Conservation (phyloP, 805 yeast species). For the Nakazawaea wyomingensis region DNA sequence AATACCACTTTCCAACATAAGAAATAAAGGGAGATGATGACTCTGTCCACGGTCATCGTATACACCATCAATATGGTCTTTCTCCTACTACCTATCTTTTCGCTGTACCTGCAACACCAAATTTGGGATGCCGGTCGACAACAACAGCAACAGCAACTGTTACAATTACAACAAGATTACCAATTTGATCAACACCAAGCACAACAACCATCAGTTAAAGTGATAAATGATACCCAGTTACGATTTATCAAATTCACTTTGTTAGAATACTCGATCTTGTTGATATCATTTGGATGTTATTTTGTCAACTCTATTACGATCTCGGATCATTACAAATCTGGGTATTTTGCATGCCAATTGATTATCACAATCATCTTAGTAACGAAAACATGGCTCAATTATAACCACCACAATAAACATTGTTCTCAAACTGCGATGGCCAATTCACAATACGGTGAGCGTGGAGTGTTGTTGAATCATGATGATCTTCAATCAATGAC, state of each 20-base stretch:
- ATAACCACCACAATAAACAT: neutral
- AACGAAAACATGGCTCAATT: neutral
- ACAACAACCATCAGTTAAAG: neutral
- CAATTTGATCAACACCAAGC: neutral
- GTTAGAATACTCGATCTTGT: neutral
- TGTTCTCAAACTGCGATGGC: neutral
- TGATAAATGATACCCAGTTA: neutral
- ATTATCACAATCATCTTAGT: neutral
- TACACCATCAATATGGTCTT: neutral
- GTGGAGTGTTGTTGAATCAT: conserved; percentile 2
- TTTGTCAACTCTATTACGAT: neutral
- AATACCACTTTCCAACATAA: no score
- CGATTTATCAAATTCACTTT: neutral
- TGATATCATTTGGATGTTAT: neutral
- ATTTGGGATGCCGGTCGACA: no score
- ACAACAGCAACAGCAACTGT: no score
- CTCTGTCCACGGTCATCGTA: neutral
- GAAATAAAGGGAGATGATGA: no score
- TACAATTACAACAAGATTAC: no score
- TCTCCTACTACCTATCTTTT: neutral
- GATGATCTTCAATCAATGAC: neutral
- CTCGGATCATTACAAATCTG: neutral
- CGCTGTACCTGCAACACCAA: neutral
- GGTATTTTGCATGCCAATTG: neutral
- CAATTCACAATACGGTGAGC: neutral